Conservation (phyloP, 1,139 yeast genomes). For the Suhomyces choctaworum region DNA sequence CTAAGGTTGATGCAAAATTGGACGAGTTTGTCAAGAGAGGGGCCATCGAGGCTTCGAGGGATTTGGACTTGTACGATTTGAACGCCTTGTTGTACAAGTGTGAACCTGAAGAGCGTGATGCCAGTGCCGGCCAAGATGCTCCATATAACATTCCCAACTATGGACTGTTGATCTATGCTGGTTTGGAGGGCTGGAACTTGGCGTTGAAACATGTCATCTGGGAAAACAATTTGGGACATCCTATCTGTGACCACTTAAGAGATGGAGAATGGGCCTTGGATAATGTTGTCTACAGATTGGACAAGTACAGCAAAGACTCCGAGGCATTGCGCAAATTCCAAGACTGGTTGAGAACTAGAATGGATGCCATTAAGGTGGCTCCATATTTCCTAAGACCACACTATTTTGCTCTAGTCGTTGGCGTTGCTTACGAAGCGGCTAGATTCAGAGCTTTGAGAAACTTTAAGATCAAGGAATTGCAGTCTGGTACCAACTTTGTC, state of each 20-base stretch:
- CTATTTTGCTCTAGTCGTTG: slow-evolving; percentile 77
- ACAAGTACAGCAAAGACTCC: slow-evolving; percentile 49
- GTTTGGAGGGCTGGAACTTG: slow-evolving; percentile 90
- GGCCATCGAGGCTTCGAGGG: slow-evolving; percentile 68
- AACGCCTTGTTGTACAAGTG: slow-evolving; percentile 75
- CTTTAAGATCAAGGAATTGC: slow-evolving; percentile 52
- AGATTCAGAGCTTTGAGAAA: slow-evolving; percentile 63
- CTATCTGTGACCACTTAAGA: slow-evolving; percentile 77
- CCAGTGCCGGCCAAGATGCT: slow-evolving; percentile 69
- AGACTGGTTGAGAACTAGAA: slow-evolving; percentile 68
- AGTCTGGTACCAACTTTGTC: slow-evolving; percentile 66
- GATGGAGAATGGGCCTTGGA: slow-evolving; percentile 90
- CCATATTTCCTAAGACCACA: slow-evolving; percentile 86
- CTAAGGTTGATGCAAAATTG: slow-evolving; percentile 50
- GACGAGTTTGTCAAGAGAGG: slow-evolving; percentile 70
- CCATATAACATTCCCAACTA: slow-evolving; percentile 69
- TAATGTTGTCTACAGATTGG: slow-evolving; percentile 63
- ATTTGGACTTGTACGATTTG: slow-evolving; percentile 64
- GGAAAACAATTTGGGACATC: slow-evolving; percentile 78
- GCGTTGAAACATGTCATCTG: slow-evolving; percentile 63
- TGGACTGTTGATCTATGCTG: slow-evolving; percentile 81
- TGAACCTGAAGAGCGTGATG: slow-evolving; percentile 86
- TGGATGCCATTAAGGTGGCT: slow-evolving; percentile 61
- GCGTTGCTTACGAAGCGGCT: slow-evolving; percentile 80
- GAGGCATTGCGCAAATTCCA: slow-evolving; percentile 52